These are phyloP conservation scores for Trichoderma aggressivum DNA, from an alignment of 2,329 filamentous ascomycete genomes.

Conservation along the genomic window DNA sequence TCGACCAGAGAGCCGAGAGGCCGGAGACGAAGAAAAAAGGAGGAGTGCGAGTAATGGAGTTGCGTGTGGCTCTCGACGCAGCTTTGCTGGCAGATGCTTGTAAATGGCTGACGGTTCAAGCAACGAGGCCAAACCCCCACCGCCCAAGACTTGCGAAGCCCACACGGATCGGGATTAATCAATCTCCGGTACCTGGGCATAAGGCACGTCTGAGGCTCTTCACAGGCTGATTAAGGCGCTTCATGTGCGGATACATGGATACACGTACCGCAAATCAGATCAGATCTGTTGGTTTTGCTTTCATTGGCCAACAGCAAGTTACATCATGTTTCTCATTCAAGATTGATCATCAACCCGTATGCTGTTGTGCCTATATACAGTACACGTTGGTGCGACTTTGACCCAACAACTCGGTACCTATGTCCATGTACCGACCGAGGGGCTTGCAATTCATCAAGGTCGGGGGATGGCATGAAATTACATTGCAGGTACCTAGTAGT, in stretches of 20 bases:
- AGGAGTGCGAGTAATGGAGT: background rate
- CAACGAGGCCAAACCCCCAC: conserved; percentile 8
- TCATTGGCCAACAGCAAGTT: background rate
- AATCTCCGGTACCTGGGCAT: conserved; percentile 1
- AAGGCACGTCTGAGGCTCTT: background rate
- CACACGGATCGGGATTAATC: conserved; percentile 10
- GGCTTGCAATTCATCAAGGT: background rate
- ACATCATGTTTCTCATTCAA: background rate
- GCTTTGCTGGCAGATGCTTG: background rate
- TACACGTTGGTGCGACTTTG: background rate
- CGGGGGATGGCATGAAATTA: background rate
- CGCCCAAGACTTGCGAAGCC: background rate
- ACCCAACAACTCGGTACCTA: background rate
- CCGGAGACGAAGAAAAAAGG: background rate
- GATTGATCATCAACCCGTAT: background rate
- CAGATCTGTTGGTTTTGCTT: background rate
- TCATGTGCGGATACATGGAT: background rate
- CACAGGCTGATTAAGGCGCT: background rate
- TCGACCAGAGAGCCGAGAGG: background rate
- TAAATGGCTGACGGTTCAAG: background rate
- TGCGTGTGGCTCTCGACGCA: background rate
- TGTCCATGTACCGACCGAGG: background rate
- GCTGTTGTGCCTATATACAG: background rate
- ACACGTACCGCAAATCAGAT: background rate
- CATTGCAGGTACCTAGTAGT: background rate